A percentile compares a stretch with the other conserved stretches of the same genome.
phyloP scores from a whole-genome alignment of 106 monocot genomes.

The Dendrobium catenatum region DNA sequence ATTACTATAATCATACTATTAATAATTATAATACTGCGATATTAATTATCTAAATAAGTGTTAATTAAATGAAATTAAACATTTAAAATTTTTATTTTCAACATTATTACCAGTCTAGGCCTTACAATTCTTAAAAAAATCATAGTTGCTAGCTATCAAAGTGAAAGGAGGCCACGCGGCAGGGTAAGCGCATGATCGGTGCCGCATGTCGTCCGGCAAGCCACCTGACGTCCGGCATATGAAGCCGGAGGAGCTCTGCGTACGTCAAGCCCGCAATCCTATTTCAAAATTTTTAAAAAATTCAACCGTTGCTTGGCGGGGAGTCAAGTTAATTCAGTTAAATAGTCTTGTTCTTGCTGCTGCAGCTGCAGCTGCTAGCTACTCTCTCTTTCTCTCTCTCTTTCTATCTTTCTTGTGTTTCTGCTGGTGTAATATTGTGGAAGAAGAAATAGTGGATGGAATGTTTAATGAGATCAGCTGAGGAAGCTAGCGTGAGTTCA shows the following conservation, averaged over 20 bases:
- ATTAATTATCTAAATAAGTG: background rate
- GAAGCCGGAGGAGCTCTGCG: background rate
- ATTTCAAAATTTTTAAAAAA: background rate
- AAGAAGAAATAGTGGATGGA: background rate
- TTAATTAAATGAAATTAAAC: background rate
- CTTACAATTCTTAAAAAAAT: background rate
- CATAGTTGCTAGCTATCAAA: background rate
- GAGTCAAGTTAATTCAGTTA: too few species aligned
- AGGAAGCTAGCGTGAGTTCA: background rate
- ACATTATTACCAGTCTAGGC: background rate
- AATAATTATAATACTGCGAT: too few species aligned
- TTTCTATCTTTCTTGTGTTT: background rate
- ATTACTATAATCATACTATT: too few species aligned
- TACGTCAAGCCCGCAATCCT: background rate
- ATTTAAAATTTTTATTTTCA: background rate
- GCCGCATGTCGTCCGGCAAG: conserved; percentile 8
- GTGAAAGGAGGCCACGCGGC: background rate
- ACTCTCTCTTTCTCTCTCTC: background rate
- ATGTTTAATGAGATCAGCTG: background rate
- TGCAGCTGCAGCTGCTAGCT: background rate
- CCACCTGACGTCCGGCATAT: background rate
- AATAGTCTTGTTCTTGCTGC: background rate
- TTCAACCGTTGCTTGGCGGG: background rate
- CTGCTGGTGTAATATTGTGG: background rate
- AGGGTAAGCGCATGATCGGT: background rate